Conservation (phyloP, 177 flowering plant species). For the Vitis hybrid region DNA sequence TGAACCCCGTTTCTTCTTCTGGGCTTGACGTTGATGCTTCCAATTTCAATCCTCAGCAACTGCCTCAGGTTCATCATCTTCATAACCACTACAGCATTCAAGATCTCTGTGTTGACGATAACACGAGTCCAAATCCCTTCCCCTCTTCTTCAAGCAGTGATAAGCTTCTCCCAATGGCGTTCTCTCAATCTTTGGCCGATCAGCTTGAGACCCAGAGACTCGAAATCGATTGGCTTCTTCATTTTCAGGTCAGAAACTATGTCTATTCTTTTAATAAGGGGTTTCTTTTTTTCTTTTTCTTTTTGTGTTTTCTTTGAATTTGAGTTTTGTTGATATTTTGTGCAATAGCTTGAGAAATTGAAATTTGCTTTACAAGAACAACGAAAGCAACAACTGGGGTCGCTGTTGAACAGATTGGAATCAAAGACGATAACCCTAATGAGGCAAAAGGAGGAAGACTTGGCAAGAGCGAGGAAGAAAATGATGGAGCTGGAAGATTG, state of each 20-base stretch:
- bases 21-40: constrained; percentile 20
- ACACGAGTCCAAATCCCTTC: neutral
- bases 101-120: constrained; percentile 7
- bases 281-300: neutral
- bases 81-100: constrained; percentile 9
- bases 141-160: constrained; percentile 13
- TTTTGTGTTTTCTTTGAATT: neutral
- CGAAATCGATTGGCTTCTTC: constrained; percentile 47
- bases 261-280: no score
- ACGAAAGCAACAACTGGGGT: constrained; percentile 23
- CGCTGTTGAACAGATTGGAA: constrained; percentile 23
- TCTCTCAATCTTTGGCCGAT: constrained; percentile 23
- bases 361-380: constrained; percentile 29
- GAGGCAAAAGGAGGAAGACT: constrained; percentile 34
- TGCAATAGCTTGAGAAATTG: constrained; percentile 34
- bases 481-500: constrained; percentile 30
- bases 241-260: constrained; percentile 37
- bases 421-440: constrained; percentile 20
- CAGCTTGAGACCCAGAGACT: constrained; percentile 37
- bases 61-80: constrained; percentile 9
- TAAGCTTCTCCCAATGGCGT: constrained; percentile 15
- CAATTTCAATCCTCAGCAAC: constrained; percentile 14
- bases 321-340: neutral
- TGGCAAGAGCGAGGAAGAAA: constrained; percentile 30
- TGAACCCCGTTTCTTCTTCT: constrained; percentile 11